Evolutionary conservation across 176 grass and related monocot species (phyloP).

Genomic region (Paspalum notatum): DNA sequence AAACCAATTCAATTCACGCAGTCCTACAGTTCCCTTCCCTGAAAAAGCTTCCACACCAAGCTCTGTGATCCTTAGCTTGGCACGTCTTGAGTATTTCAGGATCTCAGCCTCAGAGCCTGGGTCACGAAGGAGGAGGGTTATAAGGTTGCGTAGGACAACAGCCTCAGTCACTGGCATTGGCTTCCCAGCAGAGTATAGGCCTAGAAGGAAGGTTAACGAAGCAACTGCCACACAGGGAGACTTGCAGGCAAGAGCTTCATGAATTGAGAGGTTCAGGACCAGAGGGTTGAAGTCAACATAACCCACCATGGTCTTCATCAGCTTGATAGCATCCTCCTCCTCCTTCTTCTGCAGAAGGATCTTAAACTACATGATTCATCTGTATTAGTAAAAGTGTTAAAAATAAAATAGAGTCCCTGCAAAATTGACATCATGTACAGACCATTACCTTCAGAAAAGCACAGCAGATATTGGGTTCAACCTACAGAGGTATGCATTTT

Average conservation of each 20-base stretch:
- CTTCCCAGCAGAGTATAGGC: constrained; percentile 69
- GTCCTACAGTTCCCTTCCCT: constrained; percentile 64
- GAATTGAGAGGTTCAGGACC: constrained; percentile 70
- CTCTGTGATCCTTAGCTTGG: constrained; percentile 62
- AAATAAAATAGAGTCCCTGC: constrained; percentile 14
- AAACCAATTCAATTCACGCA: constrained; percentile 85
- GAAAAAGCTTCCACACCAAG: constrained; percentile 67
- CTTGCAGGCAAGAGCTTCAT: constrained; percentile 82
- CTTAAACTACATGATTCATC: constrained; percentile 62
- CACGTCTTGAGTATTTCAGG: constrained; percentile 73
- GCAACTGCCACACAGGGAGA: constrained; percentile 63
- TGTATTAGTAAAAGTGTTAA: constrained; percentile 47
- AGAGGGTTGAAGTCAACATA: constrained; percentile 80
- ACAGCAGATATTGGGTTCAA: constrained; percentile 75
- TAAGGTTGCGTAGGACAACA: constrained; percentile 76
- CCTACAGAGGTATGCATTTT: constrained; percentile 54
- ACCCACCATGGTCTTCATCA: constrained; percentile 73
- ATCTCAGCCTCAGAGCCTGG: constrained; percentile 72
- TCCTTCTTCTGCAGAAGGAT: constrained; percentile 83
- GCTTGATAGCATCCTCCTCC: constrained; percentile 68
- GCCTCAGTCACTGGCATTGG: constrained; percentile 78
- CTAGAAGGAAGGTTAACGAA: constrained; percentile 66
- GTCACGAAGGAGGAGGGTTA: constrained; percentile 60
- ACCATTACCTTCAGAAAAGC: constrained; percentile 85
- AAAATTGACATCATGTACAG: constrained; percentile 20